Conservation (phyloP, 2,329 filamentous ascomycete species). For the Trichoderma sp. region DNA sequence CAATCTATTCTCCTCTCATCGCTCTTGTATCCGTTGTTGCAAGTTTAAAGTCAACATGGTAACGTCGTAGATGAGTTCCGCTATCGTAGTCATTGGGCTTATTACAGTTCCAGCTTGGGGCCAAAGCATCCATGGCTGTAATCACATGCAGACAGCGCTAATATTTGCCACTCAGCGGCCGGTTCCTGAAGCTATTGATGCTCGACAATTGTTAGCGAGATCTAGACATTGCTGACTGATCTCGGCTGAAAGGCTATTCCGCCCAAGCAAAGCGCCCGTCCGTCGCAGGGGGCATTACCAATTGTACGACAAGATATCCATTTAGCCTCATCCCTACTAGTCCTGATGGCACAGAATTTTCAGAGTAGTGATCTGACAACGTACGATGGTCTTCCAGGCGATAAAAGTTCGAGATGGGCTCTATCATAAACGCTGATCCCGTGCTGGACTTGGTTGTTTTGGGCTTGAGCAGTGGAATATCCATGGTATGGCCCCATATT, state of each 20-base stretch:
- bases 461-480: conserved; percentile 26
- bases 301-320: background rate
- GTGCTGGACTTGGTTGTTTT: conserved; percentile 23
- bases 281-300: background rate
- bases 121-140: background rate
- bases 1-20: background rate
- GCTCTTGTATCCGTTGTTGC: background rate
- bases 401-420: conserved; percentile 4
- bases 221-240: background rate
- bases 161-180: background rate
- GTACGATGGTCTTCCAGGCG: background rate
- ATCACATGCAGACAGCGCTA: conserved; percentile 10
- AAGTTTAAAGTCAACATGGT: background rate
- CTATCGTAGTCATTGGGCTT: background rate
- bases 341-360: background rate
- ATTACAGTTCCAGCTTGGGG: conserved; percentile 1
- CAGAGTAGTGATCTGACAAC: background rate
- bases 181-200: conserved; percentile 4
- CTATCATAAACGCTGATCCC: background rate
- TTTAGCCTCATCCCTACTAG: conserved; percentile 11
- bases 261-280: background rate
- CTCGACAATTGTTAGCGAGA: background rate
- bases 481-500: conserved; percentile 15
- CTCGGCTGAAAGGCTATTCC: conserved; percentile 20
- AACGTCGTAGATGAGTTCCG: background rate